A percentile compares a stretch with the other conserved stretches of the same genome.
These are phyloP conservation scores for Melanogaster broomeanus DNA, from an alignment of 768 basidiomycete species.

Conservation along the genomic window DNA sequence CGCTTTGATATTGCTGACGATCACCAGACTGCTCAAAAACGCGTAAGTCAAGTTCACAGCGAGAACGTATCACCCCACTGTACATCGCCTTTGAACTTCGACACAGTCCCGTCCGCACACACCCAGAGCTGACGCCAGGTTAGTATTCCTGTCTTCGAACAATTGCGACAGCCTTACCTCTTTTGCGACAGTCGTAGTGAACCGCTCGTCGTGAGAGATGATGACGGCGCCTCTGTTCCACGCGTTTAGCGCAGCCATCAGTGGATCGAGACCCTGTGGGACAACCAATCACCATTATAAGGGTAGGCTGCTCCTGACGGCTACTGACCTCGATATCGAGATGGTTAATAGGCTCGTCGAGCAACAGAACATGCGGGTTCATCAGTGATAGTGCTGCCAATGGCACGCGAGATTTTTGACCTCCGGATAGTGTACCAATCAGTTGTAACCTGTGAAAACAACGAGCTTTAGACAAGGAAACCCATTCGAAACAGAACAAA, in stretches of 20 bases:
- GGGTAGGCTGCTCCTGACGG: neutral
- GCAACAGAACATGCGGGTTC: conserved; percentile 86
- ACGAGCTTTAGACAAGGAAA: neutral
- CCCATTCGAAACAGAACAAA: conserved; percentile 2
- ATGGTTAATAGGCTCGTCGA: conserved; percentile 98
- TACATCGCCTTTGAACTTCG: conserved; percentile 88
- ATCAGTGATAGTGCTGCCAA: conserved; percentile 87
- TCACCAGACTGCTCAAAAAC: conserved; percentile 55
- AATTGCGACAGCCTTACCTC: conserved; percentile 48
- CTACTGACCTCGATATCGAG: conserved; percentile 83
- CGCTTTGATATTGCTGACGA: conserved; percentile 70
- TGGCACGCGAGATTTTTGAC: conserved; percentile 94
- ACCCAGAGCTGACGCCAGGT: conserved; percentile 75
- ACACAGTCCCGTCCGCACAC: conserved; percentile 79
- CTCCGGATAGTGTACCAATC: conserved; percentile 91
- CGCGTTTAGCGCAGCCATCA: conserved; percentile 76
- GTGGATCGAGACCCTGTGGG: conserved; percentile 84
- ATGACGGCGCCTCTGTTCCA: conserved; percentile 94
- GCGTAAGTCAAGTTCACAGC: conserved; percentile 7
- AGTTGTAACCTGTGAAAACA: conserved; percentile 60
- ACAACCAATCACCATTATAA: conserved; percentile 4
- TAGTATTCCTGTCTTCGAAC: neutral
- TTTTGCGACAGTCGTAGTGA: conserved; percentile 87
- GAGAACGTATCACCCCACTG: conserved; percentile 32
- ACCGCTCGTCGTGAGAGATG: conserved; percentile 94